Base-by-base conservation (phyloP, 2,329 filamentous ascomycete genomes). In the Neofusicoccum sp. region DNA sequence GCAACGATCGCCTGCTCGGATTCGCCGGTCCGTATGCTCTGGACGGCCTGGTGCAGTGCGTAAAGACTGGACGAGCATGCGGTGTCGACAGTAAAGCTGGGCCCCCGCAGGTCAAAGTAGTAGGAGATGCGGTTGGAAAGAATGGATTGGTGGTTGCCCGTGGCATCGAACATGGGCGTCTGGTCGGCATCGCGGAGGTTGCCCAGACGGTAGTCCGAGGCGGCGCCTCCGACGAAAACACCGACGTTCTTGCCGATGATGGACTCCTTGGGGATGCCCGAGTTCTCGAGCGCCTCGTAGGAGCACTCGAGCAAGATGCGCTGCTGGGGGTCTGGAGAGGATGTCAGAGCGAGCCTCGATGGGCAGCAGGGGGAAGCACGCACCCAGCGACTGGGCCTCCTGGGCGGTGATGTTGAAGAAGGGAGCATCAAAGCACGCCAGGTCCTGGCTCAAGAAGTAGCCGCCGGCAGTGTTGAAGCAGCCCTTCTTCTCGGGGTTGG, bases 81-180 rank as follows among this genome's bases (percentile, higher is more conserved):
- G 5, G 72, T 73, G 40, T 74, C 71, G 1, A 74, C 54, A 0
- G 70, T 71, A 11, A 68, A 64, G 33, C 67, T 70, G 3, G 72
- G 71, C 1, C 72, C 72, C 6, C 66, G 62, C 1, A 70, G 49
- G 43, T 72, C 69, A 41, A 72, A 73, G 54, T 71, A 70, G 47
- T 70, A 69, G 0, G 65, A 68, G 9, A 74, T 67, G 1, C 70
- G 64, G 58, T 72, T 72, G 0, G 71, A 65, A 44, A 70, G 68
- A 64, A 73, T 70, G 1, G 69, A 49, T 12, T 61, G 47, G 43
- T 62, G 60, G 38, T 63, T 61, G 33, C 63, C 63, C 1, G 60
- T 63, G 30, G 41, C 30, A 24, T 58, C 28, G 41, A 59, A 62
- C 60, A 58, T 62, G n/a, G 53, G 53, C 1, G 31, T 53, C 16